Conservation (phyloP, 2,329 filamentous ascomycete genomes). For the Colletotrichum sp. region DNA sequence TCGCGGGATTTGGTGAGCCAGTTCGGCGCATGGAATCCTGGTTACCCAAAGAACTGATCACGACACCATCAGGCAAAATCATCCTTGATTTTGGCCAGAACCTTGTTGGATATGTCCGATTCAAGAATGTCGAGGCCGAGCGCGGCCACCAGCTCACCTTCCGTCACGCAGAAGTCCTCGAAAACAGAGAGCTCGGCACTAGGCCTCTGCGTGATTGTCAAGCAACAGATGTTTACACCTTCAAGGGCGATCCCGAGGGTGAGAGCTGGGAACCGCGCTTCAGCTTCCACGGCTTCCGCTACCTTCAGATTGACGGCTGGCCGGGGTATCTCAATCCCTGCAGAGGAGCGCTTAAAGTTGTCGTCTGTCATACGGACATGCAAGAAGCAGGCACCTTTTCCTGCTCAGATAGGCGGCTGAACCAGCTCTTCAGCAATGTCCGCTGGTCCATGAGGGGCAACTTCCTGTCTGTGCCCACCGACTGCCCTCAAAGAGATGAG, state of each 20-base stretch:
- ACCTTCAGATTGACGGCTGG: constrained; percentile 48
- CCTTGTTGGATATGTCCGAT: constrained; percentile 40
- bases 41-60: constrained; percentile 30
- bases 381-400: not conserved
- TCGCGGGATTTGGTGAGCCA: not conserved
- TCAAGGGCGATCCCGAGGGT: constrained; percentile 23
- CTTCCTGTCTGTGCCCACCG: constrained; percentile 17
- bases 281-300: constrained; percentile 58
- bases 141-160: constrained; percentile 33
- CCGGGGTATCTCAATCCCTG: not conserved
- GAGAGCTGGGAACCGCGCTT: constrained; percentile 47
- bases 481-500: constrained; percentile 21
- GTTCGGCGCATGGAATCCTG: constrained; percentile 29
- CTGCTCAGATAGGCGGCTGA: constrained; percentile 3
- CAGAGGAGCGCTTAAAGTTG: not conserved
- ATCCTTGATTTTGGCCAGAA: constrained; percentile 51
- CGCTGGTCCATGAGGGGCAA: constrained; percentile 17
- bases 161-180: constrained; percentile 46
- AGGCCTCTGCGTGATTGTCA: constrained; percentile 41
- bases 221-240: constrained; percentile 37
- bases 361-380: constrained; percentile 19
- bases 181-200: constrained; percentile 42
- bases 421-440: constrained; percentile 4
- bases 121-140: constrained; percentile 22
- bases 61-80: constrained; percentile 36